Base-by-base conservation (phyloP, 1,284 basidiomycete species). In the Pseudozyma thailandica region DNA sequence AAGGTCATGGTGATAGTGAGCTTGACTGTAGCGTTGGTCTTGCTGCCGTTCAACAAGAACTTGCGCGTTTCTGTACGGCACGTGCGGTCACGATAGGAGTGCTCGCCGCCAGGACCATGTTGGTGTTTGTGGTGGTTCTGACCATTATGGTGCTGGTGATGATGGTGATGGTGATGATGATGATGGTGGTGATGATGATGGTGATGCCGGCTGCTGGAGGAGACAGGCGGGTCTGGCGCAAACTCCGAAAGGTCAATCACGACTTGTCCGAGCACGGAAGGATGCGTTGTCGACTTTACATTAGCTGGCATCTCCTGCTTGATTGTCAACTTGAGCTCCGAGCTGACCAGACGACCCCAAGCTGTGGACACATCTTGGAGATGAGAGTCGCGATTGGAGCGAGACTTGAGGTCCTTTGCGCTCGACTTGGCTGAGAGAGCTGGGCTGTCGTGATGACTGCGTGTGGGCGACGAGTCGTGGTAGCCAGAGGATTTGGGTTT, bases 221-320 rank as follows among this genome's bases (percentile, higher is more conserved):
- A 25, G 31, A 39, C 15, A 6, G 85, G 83, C 2, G 90, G 89
- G 10, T 85, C 84, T 47, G 87, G 86, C 9, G 88, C 90, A 72
- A 92, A 92, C 76, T 92, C 89, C 2, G 91, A 89, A 4, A 92
- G 86, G 77, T 92, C 90, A 50, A 92, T 84, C 59, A 87, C 85
- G 10, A 92, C 85, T 6, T 85, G 85, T 2, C 91, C 91, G 0
- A 92, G 85, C 2, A 87, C 39, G 23, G 69, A 46, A 5, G 58
- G 61, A 10, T 64, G 56, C 3, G 54, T 52, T 26, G 70, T 65
- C 23, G 59, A 58, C 39, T 66, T 71, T 21, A 54, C 33, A 7
- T 62, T 25, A 16, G 49, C 38, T 0, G 71, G 61, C 61, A 68
- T 66, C 44, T 72, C 70, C 50, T 72, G 74, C 39, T 69, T 74